These are phyloP conservation scores for Wickerhamiella domercqiae DNA, from an alignment of 805 yeast species.

Conservation along the genomic window DNA sequence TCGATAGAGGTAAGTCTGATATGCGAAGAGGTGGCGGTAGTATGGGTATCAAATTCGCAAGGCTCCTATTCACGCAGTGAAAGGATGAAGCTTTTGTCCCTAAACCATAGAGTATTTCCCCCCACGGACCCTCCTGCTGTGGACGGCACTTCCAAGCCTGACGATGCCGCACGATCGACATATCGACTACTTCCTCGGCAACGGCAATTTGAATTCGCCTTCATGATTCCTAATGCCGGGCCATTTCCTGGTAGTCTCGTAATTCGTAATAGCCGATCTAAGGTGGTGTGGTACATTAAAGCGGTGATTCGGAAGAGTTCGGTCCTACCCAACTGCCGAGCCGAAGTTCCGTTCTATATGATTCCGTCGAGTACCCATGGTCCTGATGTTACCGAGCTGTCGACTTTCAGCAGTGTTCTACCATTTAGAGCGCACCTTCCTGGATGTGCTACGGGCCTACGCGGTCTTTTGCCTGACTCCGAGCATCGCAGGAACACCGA, in stretches of 20 bases:
- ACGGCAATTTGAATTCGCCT: slow-evolving; percentile 11
- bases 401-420: background rate
- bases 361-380: slow-evolving; percentile 5
- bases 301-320: slow-evolving; percentile 12
- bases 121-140: background rate
- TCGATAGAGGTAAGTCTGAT: slow-evolving; percentile 12
- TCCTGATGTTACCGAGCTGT: background rate
- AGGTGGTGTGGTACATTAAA: slow-evolving; percentile 14
- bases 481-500: slow-evolving; percentile 3
- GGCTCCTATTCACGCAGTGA: slow-evolving; percentile 14
- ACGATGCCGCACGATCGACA: slow-evolving; percentile 2
- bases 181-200: slow-evolving; percentile 11
- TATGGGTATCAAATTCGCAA: slow-evolving; percentile 14
- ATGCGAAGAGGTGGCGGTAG: slow-evolving; percentile 14
- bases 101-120: slow-evolving; percentile 9
- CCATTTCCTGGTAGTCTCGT: slow-evolving; percentile 10
- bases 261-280: slow-evolving; percentile 7
- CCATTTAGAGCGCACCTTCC: background rate
- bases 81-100: slow-evolving; percentile 7
- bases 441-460: slow-evolving; percentile 3
- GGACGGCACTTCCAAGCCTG: background rate
- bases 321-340: slow-evolving; percentile 5
- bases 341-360: slow-evolving; percentile 7
- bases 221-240: slow-evolving; percentile 10
- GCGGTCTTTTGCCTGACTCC: slow-evolving; percentile 9